Percentiles rank a stretch among this genome's conserved stretches.
phyloP scores from a whole-genome alignment of 2,329 filamentous ascomycete genomes.

The Ustilaginoidea virens region DNA sequence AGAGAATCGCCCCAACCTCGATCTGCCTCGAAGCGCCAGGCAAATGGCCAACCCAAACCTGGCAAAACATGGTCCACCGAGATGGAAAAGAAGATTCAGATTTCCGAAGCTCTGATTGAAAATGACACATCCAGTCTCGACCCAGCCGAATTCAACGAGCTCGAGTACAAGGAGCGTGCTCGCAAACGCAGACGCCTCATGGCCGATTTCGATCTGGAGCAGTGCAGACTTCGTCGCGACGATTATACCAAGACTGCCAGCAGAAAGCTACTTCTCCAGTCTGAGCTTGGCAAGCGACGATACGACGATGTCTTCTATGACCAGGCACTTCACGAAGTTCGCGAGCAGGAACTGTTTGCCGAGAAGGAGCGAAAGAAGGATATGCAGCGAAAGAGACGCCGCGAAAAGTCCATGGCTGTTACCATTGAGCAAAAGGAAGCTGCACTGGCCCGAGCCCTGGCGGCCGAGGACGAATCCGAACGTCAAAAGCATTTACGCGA shows the following conservation, averaged over 20 bases:
- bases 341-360: slow-evolving; percentile 75
- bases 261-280: slow-evolving; percentile 51
- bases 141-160: slow-evolving; percentile 25
- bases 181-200: slow-evolving; percentile 57
- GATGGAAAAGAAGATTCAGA: slow-evolving; percentile 26
- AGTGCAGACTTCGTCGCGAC: slow-evolving; percentile 44
- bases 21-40: slow-evolving; percentile 39
- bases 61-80: slow-evolving; percentile 40
- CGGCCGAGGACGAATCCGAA: slow-evolving; percentile 69
- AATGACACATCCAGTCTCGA: slow-evolving; percentile 30
- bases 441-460: slow-evolving; percentile 61
- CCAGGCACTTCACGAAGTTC: slow-evolving; percentile 71
- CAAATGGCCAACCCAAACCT: slow-evolving; percentile 49
- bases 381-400: slow-evolving; percentile 92
- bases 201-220: slow-evolving; percentile 43
- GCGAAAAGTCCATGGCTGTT: slow-evolving; percentile 90
- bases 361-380: slow-evolving; percentile 99
- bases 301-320: slow-evolving; percentile 67
- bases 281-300: slow-evolving; percentile 55
- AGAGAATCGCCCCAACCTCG: slow-evolving; percentile 31
- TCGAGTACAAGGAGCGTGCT: slow-evolving; percentile 36
- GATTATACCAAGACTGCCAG: slow-evolving; percentile 44
- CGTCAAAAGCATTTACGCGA: slow-evolving; percentile 67
- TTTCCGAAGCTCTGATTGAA: slow-evolving; percentile 26
- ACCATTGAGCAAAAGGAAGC: slow-evolving; percentile 83